Evolutionary conservation across 805 yeast species (phyloP).

Genomic region (Kodamaea jinghongensis): DNA sequence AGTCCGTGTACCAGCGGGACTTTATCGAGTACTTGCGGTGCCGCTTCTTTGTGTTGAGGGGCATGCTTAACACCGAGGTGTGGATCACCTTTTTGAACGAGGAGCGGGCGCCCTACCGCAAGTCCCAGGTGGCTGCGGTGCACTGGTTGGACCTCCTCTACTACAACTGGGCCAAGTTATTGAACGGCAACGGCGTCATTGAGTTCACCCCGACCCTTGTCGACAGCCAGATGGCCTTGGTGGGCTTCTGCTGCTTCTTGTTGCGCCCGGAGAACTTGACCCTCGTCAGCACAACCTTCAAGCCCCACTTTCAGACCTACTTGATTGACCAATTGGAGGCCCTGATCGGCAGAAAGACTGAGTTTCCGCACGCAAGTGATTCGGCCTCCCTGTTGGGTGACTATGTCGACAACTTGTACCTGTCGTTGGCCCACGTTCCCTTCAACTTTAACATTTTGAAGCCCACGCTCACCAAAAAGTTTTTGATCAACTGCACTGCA

Average conservation of each 20-base stretch:
- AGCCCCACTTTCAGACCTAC: constrained; percentile 24
- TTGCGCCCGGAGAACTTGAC: constrained; percentile 19
- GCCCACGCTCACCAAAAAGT: constrained; percentile 23
- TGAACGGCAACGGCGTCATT: constrained; percentile 18
- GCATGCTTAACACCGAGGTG: constrained; percentile 18
- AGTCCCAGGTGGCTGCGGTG: constrained; percentile 33
- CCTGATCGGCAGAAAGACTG: constrained; percentile 13
- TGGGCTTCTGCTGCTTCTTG: constrained; percentile 27
- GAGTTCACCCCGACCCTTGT: constrained; percentile 6
- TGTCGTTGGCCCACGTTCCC: constrained; percentile 26
- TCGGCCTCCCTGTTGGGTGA: constrained; percentile 19
- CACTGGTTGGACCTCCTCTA: constrained; percentile 32
- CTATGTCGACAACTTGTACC: constrained; percentile 31
- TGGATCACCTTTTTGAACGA: constrained; percentile 30
- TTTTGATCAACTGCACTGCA: constrained; percentile 27
- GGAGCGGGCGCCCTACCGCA: constrained; percentile 15
- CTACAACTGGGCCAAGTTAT: constrained; percentile 16
- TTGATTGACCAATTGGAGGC: constrained; percentile 21
- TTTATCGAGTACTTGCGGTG: constrained; percentile 32
- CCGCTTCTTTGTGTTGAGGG: constrained; percentile 32
- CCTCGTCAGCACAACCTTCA: constrained; percentile 18
- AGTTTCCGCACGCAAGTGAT: constrained; percentile 31
- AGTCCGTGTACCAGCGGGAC: constrained; percentile 12
- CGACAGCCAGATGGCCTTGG: constrained; percentile 22
- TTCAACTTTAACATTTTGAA: constrained; percentile 14